Evolutionary conservation across 1,139 yeast genomes (phyloP).

Genomic region (Debaryomycetaceae sp.): DNA sequence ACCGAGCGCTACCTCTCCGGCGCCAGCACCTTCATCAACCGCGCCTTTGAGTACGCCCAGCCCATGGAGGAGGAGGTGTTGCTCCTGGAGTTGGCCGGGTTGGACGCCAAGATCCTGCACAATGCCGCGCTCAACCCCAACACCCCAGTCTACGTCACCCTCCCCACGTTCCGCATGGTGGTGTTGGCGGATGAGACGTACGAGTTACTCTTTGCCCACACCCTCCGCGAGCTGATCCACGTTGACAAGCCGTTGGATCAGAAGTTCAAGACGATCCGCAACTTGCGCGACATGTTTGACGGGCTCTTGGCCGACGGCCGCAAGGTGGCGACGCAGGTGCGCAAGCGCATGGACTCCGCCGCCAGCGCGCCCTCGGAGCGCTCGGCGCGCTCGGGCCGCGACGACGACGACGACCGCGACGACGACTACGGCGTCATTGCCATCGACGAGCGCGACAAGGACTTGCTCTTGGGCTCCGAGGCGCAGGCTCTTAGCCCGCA

Average conservation of each 20-base stretch:
- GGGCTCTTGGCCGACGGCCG: slow-evolving; percentile 89
- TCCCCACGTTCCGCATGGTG: slow-evolving; percentile 94
- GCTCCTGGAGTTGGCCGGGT: slow-evolving; percentile 33
- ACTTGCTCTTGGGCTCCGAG: slow-evolving; percentile 44
- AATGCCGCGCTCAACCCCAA: slow-evolving; percentile 82
- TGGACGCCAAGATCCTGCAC: slow-evolving; percentile 37
- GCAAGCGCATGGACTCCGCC: slow-evolving; percentile 80
- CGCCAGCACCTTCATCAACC: slow-evolving; percentile 79
- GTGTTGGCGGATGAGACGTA: slow-evolving; percentile 89
- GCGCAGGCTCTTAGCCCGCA: slow-evolving; percentile 36
- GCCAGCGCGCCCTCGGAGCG: slow-evolving; percentile 28
- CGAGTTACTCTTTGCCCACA: slow-evolving; percentile 72
- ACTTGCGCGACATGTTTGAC: slow-evolving; percentile 83
- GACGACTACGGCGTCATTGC: slow-evolving; percentile 46
- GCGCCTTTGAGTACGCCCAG: slow-evolving; percentile 88
- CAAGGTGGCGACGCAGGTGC: slow-evolving; percentile 83
- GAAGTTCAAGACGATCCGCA: slow-evolving; percentile 48
- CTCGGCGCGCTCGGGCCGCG: slow-evolving; percentile 22
- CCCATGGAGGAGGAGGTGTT: slow-evolving; percentile 51
- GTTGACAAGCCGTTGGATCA: slow-evolving; percentile 52
- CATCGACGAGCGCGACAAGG: slow-evolving; percentile 46
- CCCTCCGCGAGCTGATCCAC: slow-evolving; percentile 64
- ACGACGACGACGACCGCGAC: slow-evolving; percentile 44
- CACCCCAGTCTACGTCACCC: slow-evolving; percentile 67
- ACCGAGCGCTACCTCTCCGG: slow-evolving; percentile 79